These are phyloP conservation scores for Bertia moriformis DNA, from an alignment of 2,329 filamentous ascomycete species.

Conservation along the genomic window DNA sequence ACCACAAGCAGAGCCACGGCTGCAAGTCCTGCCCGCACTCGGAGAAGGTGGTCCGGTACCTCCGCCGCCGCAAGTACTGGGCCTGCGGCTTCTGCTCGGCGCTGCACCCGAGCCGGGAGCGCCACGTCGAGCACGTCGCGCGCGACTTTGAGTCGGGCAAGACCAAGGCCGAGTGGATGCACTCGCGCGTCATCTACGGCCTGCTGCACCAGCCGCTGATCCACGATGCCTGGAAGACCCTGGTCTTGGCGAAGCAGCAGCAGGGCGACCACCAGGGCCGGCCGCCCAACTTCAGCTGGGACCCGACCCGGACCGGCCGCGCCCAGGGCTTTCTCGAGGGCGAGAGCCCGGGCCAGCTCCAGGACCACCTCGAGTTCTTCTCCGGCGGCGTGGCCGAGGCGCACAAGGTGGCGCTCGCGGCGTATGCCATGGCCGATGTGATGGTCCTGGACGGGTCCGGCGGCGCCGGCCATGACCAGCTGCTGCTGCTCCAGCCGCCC, in stretches of 20 bases:
- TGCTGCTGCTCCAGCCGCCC: no score
- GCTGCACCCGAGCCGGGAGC: conserved; percentile 46
- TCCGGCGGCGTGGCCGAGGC: conserved; percentile 40
- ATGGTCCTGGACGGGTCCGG: background rate
- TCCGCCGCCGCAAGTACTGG: conserved; percentile 51
- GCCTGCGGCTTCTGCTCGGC: conserved; percentile 55
- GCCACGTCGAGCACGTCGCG: conserved; percentile 54
- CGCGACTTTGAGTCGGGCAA: conserved; percentile 50
- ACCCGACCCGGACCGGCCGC: conserved; percentile 36
- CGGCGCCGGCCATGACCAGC: no score
- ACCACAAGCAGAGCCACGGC: conserved; percentile 50
- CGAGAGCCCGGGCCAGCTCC: conserved; percentile 45
- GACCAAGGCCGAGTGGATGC: conserved; percentile 53
- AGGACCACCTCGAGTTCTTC: conserved; percentile 53
- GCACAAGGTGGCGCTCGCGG: conserved; percentile 38
- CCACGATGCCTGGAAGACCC: conserved; percentile 43
- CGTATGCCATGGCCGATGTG: conserved; percentile 36
- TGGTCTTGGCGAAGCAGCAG: conserved; percentile 35
- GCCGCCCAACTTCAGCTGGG: conserved; percentile 31
- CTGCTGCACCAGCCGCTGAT: conserved; percentile 52
- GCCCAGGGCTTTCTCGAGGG: conserved; percentile 45
- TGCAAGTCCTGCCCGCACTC: conserved; percentile 53
- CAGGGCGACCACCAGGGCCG: conserved; percentile 34
- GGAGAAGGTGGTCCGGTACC: conserved; percentile 46
- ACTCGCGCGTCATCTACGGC: conserved; percentile 53